phyloP scores from a whole-genome alignment of 2,329 filamentous ascomycete species.

The Paracorniculantispora psalliotae region DNA sequence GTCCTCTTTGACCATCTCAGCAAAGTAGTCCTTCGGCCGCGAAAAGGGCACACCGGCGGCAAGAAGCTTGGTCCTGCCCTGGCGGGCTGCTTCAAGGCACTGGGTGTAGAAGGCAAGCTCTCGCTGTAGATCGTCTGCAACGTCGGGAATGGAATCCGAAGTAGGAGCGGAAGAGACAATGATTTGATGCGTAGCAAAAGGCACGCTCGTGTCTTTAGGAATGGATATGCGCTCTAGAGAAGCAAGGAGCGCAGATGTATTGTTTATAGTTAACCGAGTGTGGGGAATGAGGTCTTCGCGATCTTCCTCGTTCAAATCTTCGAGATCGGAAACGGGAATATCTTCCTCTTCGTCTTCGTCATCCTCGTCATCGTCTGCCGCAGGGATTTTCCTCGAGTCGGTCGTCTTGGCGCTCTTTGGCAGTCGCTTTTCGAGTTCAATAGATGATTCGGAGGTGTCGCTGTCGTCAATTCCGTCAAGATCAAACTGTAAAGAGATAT shows the following conservation, averaged over 20 bases:
- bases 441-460: slow-evolving; percentile 62
- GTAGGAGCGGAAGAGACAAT: slow-evolving; percentile 65
- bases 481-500: slow-evolving; percentile 38
- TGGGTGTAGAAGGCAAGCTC: slow-evolving; percentile 93
- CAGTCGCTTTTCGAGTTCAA: slow-evolving; percentile 61
- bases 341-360: slow-evolving; percentile 69
- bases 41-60: slow-evolving; percentile 82
- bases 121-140: slow-evolving; percentile 86
- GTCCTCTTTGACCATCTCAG: slow-evolving; percentile 98
- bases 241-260: slow-evolving; percentile 77
- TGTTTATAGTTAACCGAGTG: slow-evolving; percentile 95
- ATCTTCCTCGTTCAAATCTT: slow-evolving; percentile 71
- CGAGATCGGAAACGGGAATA: slow-evolving; percentile 83
- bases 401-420: slow-evolving; percentile 33
- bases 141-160: slow-evolving; percentile 64
- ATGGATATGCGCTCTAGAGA: slow-evolving; percentile 73
- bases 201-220: slow-evolving; percentile 59
- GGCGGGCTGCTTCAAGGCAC: slow-evolving; percentile 70
- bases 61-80: slow-evolving; percentile 68
- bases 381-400: slow-evolving; percentile 18
- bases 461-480: slow-evolving; percentile 55
- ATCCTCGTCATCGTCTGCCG: slow-evolving; percentile 45
- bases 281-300: slow-evolving; percentile 83
- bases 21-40: slow-evolving; percentile 90
- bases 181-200: slow-evolving; percentile 80